Conservation (phyloP, 345 rosid genomes). For the Aurinia saxatilis region DNA sequence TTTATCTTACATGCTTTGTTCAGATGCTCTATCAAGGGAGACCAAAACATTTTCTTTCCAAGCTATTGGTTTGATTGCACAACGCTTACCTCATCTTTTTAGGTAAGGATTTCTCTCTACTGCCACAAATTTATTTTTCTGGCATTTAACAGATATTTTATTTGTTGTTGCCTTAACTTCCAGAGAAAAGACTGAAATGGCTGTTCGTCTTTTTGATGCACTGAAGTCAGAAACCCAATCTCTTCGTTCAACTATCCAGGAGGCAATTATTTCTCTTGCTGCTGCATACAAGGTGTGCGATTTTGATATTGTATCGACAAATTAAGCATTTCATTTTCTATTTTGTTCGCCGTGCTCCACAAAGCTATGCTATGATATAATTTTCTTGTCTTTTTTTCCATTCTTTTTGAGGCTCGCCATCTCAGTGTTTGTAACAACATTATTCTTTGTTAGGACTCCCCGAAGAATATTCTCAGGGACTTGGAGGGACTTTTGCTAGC, state of each 20-base stretch:
- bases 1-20: slow-evolving; percentile 13
- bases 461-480: slow-evolving; percentile 46
- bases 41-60: slow-evolving; percentile 77
- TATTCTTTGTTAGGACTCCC: slow-evolving; percentile 52
- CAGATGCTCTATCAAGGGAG: slow-evolving; percentile 70
- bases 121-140: slow-evolving; percentile 16
- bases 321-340: neutral
- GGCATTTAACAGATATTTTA: slow-evolving; percentile 5
- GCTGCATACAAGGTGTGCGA: slow-evolving; percentile 70
- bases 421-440: neutral
- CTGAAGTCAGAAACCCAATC: slow-evolving; percentile 66
- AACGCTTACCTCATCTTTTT: slow-evolving; percentile 86
- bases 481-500: slow-evolving; percentile 71
- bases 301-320: neutral
- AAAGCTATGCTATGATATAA: slow-evolving; percentile 1
- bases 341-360: neutral
- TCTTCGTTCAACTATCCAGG: slow-evolving; percentile 74
- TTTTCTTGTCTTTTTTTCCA: neutral
- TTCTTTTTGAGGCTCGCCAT: slow-evolving; percentile 9
- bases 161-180: slow-evolving; percentile 8
- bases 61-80: slow-evolving; percentile 88
- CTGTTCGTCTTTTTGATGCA: slow-evolving; percentile 79
- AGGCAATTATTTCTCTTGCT: slow-evolving; percentile 74
- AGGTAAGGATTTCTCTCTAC: slow-evolving; percentile 42
- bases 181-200: slow-evolving; percentile 93